Conservation (phyloP, 768 basidiomycete species). For the Rhodotorula taiwanensis region DNA sequence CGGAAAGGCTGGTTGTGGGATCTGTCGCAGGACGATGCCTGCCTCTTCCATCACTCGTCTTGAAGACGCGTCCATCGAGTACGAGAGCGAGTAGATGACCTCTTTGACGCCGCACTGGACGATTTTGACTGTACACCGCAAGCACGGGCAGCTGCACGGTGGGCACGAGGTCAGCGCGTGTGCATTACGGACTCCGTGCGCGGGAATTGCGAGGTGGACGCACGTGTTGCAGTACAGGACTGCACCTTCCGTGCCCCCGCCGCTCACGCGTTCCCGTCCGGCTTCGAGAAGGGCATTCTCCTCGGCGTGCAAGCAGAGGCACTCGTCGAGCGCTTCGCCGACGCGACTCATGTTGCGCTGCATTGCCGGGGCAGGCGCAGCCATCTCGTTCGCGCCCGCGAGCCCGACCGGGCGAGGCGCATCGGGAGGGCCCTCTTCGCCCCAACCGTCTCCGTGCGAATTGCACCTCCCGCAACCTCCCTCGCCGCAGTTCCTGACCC, state of each 20-base stretch:
- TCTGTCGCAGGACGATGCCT: conserved; percentile 41
- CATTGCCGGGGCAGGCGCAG: too few relatives aligned
- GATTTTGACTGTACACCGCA: conserved; percentile 94
- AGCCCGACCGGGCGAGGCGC: conserved; percentile 36
- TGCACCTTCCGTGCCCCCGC: conserved; percentile 51
- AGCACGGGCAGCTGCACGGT: conserved; percentile 76
- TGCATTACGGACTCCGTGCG: too few relatives aligned
- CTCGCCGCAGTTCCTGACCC: conserved; percentile 78
- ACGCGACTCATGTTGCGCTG: conserved; percentile 15
- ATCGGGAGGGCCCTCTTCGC: conserved; percentile 41
- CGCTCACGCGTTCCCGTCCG: conserved; percentile 78
- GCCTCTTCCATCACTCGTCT: conserved; percentile 42
- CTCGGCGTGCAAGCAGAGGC: conserved; percentile 93
- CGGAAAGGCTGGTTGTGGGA: conserved; percentile 21
- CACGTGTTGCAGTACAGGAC: conserved; percentile 99
- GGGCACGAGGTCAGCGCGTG: background rate
- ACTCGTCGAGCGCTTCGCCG: conserved; percentile 56
- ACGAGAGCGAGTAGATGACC: conserved; percentile 89
- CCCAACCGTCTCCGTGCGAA: conserved; percentile 48
- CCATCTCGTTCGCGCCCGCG: too few relatives aligned
- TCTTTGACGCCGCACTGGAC: conserved; percentile 86
- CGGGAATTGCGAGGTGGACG: too few relatives aligned
- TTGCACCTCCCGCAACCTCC: conserved; percentile 81
- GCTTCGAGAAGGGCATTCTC: conserved; percentile 95
- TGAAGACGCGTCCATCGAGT: conserved; percentile 63